phyloP scores from a whole-genome alignment of 2,329 filamentous ascomycete species.

The Sclerotinia glacialis region DNA sequence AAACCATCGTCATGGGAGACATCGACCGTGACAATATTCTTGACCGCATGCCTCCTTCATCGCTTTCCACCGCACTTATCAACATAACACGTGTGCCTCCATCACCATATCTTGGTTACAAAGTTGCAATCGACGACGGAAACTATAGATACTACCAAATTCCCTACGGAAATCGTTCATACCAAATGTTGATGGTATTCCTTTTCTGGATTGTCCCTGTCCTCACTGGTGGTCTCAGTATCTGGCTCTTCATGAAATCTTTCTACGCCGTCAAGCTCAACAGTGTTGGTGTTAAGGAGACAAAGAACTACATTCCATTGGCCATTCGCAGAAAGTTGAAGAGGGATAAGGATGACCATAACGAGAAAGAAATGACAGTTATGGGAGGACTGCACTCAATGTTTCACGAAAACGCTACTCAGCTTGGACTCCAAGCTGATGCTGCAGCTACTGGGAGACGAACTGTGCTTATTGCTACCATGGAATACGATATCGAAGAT shows the following conservation, averaged over 20 bases:
- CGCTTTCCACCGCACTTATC: conserved; percentile 52
- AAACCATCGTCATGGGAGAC: conserved; percentile 58
- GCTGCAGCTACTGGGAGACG: conserved; percentile 34
- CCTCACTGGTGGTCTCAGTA: conserved; percentile 47
- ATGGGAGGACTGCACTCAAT: conserved; percentile 20
- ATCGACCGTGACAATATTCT: conserved; percentile 58
- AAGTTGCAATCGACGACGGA: conserved; percentile 54
- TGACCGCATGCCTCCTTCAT: conserved; percentile 60
- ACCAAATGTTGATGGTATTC: conserved; percentile 54
- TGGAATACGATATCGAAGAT: conserved; percentile 71
- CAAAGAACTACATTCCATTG: conserved; percentile 44
- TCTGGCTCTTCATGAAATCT: conserved; percentile 57
- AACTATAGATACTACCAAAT: conserved; percentile 50
- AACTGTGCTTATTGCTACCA: conserved; percentile 65
- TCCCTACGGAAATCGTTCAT: conserved; percentile 52
- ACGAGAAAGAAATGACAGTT: conserved; percentile 27
- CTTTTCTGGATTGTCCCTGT: conserved; percentile 55
- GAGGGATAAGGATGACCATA: conserved; percentile 23
- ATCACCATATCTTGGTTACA: conserved; percentile 54
- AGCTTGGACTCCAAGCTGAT: conserved; percentile 18
- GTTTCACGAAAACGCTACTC: conserved; percentile 16
- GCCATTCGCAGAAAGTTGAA: conserved; percentile 41
- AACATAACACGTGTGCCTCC: conserved; percentile 58
- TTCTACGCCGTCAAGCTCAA: conserved; percentile 58
- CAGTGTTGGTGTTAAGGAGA: conserved; percentile 52